phyloP scores from a whole-genome alignment of 2,329 filamentous ascomycete genomes.

The Claviceps africana region DNA sequence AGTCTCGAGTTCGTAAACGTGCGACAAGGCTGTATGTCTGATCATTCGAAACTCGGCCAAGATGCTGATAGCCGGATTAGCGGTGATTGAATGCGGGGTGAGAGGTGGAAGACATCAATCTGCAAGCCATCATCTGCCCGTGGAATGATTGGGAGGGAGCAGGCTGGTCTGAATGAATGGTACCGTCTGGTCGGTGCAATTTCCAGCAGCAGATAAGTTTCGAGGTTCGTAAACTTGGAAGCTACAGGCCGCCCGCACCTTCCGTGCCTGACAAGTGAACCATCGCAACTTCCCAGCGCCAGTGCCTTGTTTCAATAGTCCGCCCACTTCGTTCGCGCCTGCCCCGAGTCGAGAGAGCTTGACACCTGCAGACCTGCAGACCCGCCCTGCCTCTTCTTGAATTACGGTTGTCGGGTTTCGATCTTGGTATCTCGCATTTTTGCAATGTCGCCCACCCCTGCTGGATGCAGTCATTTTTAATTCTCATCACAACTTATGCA shows the following conservation, averaged over 20 bases:
- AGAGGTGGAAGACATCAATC: background rate
- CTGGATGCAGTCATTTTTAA: background rate
- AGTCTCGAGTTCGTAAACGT: background rate
- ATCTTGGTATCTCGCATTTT: background rate
- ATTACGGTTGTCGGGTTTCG: background rate
- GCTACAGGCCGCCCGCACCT: background rate
- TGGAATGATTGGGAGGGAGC: background rate
- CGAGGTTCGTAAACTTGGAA: background rate
- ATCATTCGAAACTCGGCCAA: background rate
- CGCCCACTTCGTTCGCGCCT: background rate
- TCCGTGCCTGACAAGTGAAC: background rate
- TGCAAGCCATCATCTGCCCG: background rate
- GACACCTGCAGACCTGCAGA: background rate
- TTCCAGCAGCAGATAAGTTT: background rate
- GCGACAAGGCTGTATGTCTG: background rate
- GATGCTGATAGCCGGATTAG: background rate
- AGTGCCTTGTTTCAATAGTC: background rate
- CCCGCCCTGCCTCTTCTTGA: background rate
- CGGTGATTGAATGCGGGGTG: background rate
- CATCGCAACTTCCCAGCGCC: background rate
- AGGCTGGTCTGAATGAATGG: background rate
- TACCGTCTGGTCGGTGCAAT: background rate
- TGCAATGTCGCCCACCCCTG: background rate
- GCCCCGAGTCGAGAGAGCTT: background rate
- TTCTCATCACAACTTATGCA: background rate